Conservation (phyloP, 441 rosid species). For the Aquilaria agallochum region DNA sequence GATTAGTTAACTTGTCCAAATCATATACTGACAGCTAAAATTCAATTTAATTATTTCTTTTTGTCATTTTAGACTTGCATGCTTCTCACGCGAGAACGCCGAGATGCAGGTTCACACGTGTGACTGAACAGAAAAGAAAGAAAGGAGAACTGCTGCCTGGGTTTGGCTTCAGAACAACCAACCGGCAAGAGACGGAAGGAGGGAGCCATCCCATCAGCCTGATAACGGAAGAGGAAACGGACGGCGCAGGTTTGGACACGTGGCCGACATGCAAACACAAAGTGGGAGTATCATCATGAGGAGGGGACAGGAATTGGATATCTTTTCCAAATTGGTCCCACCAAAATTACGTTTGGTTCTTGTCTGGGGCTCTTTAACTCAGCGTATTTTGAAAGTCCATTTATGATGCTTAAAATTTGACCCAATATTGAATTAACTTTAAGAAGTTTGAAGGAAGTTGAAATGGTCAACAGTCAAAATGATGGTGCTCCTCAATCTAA, state of each 20-base stretch:
- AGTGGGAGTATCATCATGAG: slow-evolving; percentile 53
- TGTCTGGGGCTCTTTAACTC: no score
- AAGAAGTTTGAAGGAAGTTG: no score
- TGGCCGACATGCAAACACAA: slow-evolving; percentile 67
- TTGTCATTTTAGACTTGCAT: no score
- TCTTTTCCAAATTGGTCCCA: slow-evolving; percentile 20
- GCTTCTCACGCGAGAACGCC: no score
- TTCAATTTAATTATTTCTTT: no score
- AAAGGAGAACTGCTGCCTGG: slow-evolving; percentile 21
- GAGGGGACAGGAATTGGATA: slow-evolving; percentile 19
- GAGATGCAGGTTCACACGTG: neutral
- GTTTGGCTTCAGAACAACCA: slow-evolving; percentile 50
- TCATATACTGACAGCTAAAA: no score
- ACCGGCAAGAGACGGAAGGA: slow-evolving; percentile 12
- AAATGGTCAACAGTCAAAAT: no score
- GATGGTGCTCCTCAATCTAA: no score
- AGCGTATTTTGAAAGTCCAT: no score
- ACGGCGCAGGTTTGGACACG: slow-evolving; percentile 48
- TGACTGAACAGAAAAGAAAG: neutral
- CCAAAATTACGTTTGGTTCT: neutral
- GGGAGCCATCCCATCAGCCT: slow-evolving; percentile 28
- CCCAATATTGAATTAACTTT: no score
- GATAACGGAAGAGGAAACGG: slow-evolving; percentile 14
- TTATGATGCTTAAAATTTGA: no score
- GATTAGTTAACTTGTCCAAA: no score